Evolutionary conservation across 2,329 filamentous ascomycete genomes (phyloP), one percentile per base, ranked within the genome.

Genomic region (Pyrenochaeta sp.): DNA sequence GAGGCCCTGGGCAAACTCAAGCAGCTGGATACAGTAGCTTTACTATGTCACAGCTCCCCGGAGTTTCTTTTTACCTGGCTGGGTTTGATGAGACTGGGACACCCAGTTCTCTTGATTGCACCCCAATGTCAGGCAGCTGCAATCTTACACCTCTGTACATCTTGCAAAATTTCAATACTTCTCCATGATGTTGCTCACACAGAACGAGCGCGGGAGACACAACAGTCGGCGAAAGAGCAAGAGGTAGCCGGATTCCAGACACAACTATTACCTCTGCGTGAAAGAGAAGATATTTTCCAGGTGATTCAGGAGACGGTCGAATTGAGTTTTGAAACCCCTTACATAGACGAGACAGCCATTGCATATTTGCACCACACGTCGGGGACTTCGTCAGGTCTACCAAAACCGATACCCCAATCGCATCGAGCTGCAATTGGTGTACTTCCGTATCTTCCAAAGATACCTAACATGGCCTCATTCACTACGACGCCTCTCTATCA

Each of bases 401-500:
- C 88, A 0, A 90, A 90, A 57, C 85, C 86, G 0, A 88, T 90
- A 0, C 80, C 82, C 0, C 86, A 90, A 57, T 81, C 79, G 1
- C 85, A 89, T 66, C 79, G 79, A 45, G 84, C 80, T 10, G 85
- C 83, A 2, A 81, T 87, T 3, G 83, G 83, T 2, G 84, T 85
- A 0, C 77, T 89, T 0, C 85, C 86, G 7, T 72, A 72, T 2
- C 80, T 88, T 13, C 67, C 66, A 9, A 59, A 55, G 12, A 64
- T 63, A 45, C 66, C 66, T 1, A 8, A 61, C 67, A 68, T 76
- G 2, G 83, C 85, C 0, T 88, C 86, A 0, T 90, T 90, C 64
- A 87, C 87, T 0, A 88, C 87, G 0, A 90, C 88, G 2, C 88
- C 88, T 0, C 78, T 90, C 0, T 90, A 89, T 61, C 87, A 90